phyloP scores from a whole-genome alignment of 768 basidiomycete genomes.

The Leucocoprinus sp. region DNA sequence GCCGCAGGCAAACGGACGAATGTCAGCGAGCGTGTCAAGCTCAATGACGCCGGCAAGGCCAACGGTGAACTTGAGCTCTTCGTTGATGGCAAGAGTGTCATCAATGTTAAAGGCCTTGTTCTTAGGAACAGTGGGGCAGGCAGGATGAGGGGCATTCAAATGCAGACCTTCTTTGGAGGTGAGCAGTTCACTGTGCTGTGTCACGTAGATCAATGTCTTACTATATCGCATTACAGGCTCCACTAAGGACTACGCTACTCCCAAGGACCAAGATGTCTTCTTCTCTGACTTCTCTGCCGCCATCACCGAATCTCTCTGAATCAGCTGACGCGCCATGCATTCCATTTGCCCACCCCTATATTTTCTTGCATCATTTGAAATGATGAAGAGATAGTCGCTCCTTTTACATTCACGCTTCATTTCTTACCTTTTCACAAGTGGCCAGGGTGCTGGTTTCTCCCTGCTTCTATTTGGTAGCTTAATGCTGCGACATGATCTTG shows the following conservation, averaged over 20 bases:
- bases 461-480: conserved; percentile 3
- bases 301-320: conserved; percentile 39
- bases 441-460: not conserved
- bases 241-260: conserved; percentile 32
- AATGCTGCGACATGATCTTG: conserved; percentile 15
- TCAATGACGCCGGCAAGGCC: conserved; percentile 61
- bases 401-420: conserved; percentile 2
- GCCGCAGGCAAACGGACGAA: conserved; percentile 57
- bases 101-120: conserved; percentile 47
- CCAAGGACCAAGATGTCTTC: conserved; percentile 51
- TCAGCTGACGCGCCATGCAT: conserved; percentile 1
- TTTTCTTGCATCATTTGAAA: conserved; percentile 1
- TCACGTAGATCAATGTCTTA: not conserved
- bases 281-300: conserved; percentile 68
- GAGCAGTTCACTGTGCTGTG: conserved; percentile 7
- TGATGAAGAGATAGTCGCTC: conserved; percentile 4
- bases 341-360: not conserved
- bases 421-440: not conserved
- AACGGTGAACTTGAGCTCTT: conserved; percentile 71
- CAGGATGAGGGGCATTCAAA: conserved; percentile 56
- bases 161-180: conserved; percentile 80
- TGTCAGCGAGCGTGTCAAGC: conserved; percentile 60
- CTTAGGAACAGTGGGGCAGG: conserved; percentile 40
- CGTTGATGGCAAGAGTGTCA: conserved; percentile 55
- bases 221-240: conserved; percentile 15